Evolutionary conservation across 805 yeast genomes (phyloP), one percentile per base, ranked within the genome.

Genomic region (Ogataea pini): DNA sequence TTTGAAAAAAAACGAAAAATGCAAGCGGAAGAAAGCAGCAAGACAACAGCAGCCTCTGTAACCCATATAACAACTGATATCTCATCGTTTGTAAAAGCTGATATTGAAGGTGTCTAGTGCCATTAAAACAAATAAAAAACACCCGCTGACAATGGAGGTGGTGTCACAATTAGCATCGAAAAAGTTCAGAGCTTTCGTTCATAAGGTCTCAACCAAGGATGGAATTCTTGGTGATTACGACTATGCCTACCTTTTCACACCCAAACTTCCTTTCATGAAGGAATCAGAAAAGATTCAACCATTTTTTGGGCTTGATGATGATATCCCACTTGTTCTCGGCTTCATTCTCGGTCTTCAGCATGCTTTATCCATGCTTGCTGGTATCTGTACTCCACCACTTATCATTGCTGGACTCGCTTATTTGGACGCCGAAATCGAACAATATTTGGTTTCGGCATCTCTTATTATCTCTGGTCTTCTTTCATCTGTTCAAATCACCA

Each of bases 191-290:
- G 12, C 33, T 13, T 10, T 51, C 3, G 42, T 50, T 27, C 51
- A 44, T 17, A 65, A 65, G 48, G 42, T 53, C 70, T 80, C 92
- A 52, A 86, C 96, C 29, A 78, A 73, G 49, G 89, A 88, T 16
- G 96, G 97, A 6, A 60, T 88, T 33, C 58, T 90, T n/a, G 97
- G 97, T 31, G 92, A 87, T 61, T 88, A 89, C 61, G 89, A 90
- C 71, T 90, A 90, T 59, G 79, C 75, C 17, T 83, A 82, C 56
- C 76, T 90, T 29, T 89, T 90, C 75, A 79, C 85, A 1, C 97
- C 97, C 7, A 77, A 79, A 19, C 59, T 90, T 47, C 96, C 97
- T 1, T 89, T 86, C 69, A 45, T 73, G 36, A 66, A 68, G 40
- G 71, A 63, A 57, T 67, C 62, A 54, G 67, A 71, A 20, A 78